Base-by-base conservation (phyloP, 441 rosid species). In the Euphorbia schlechtendalii region DNA sequence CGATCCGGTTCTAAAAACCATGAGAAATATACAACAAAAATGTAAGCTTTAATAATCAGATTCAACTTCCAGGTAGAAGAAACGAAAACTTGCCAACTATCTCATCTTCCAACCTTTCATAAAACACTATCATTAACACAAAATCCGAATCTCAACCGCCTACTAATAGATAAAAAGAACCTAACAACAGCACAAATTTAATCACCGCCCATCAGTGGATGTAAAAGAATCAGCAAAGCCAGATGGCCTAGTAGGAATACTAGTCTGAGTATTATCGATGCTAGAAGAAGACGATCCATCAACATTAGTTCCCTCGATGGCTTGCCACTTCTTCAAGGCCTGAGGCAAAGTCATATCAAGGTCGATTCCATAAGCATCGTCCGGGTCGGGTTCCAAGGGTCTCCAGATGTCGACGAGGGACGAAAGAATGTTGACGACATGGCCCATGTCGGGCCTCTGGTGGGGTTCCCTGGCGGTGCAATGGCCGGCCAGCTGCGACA, bases 401-500 rank as follows among this genome's bases (percentile, higher is more conserved):
- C 80, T 88, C 99, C 97, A 90, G 38, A 84, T 73, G 73, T 88
- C 92, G 0, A 85, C 88, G 5, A 90, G 80, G 25, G 97, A 85
- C 30, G 99, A 93, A 3, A 93, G 84, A 48, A 88, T 95, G 54
- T 85, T 90, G 3, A 93, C 99, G 0, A 77, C 86, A 56, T 90
- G 95, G 62, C 91, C 84, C 96, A 93, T 90, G 75, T 90, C 97
- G 0, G 99, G 99, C 76, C 99, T 79, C 70, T 90, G 96, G 77
- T 80, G 74, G 30, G 99, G 95, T 71, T 93, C 95, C 77, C 96
- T 83, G 1, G 85, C 91, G 30, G 84, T 80, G 69, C 99, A 93
- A 73, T 93, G 95, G 63, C 97, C 88, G 30, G 98, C 98, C 20
- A 93, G 81, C 80, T 90, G 97, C 13, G 88, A 81, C 0, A 90